These are phyloP conservation scores for Aspergillus floridensis DNA, from an alignment of 2,329 filamentous ascomycete genomes.

Conservation along the genomic window DNA sequence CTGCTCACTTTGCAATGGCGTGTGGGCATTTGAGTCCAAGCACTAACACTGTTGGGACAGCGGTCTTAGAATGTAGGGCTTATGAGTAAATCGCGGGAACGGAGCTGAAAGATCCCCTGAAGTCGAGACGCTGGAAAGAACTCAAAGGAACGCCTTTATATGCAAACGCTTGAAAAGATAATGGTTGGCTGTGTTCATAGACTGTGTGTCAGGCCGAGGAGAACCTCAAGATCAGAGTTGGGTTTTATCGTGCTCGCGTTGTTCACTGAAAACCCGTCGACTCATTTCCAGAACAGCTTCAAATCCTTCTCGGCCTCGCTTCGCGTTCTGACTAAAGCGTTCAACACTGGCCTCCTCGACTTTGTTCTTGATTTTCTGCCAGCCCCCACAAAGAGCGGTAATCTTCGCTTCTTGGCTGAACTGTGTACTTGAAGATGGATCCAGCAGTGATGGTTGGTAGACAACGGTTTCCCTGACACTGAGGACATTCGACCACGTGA, in stretches of 20 bases:
- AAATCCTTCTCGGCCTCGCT: conserved; percentile 88
- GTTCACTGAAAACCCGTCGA: conserved; percentile 84
- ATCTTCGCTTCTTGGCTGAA: conserved; percentile 91
- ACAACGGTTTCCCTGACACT: conserved; percentile 90
- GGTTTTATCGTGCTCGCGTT: conserved; percentile 64
- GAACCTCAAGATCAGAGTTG: conserved; percentile 6
- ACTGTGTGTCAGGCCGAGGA: neutral
- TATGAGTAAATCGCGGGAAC: neutral
- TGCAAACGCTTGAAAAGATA: conserved; percentile 3
- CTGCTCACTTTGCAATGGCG: neutral
- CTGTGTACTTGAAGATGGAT: conserved; percentile 61
- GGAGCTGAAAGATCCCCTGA: neutral
- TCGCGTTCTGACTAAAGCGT: conserved; percentile 86
- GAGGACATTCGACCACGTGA: conserved; percentile 88
- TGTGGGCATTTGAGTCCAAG: neutral
- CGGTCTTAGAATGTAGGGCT: neutral
- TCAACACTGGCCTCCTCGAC: conserved; percentile 91
- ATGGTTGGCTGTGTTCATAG: neutral
- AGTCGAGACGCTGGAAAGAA: neutral
- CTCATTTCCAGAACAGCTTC: conserved; percentile 94
- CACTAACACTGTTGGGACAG: neutral
- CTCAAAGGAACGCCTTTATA: neutral
- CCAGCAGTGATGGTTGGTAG: conserved; percentile 63
- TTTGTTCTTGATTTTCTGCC: conserved; percentile 94
- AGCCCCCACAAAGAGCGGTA: conserved; percentile 90